Conservation (phyloP, 805 yeast species). For the Yamadazyma takamatsuzukensis region DNA sequence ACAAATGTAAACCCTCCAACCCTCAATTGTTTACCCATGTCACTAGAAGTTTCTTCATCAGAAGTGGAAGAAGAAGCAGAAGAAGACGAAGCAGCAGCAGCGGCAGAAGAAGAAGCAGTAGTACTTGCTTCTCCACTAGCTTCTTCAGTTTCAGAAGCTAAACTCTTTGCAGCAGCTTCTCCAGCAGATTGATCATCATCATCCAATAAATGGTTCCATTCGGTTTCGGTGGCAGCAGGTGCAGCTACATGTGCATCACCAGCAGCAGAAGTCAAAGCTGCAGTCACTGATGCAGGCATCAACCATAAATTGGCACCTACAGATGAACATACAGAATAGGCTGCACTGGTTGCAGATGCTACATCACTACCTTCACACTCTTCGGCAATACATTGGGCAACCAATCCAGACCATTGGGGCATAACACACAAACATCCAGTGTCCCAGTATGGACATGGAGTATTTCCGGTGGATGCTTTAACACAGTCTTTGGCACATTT, state of each 20-base stretch:
- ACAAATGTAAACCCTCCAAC: slow-evolving; percentile 10
- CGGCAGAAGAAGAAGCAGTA: slow-evolving; percentile 1
- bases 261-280: slow-evolving; percentile 16
- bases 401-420: slow-evolving; percentile 44
- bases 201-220: slow-evolving; percentile 6
- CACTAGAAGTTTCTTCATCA: slow-evolving; percentile 1
- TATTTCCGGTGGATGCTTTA: slow-evolving; percentile 30
- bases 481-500: slow-evolving; percentile 43
- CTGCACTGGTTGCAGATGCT: slow-evolving; percentile 35
- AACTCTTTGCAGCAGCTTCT: not conserved
- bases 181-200: slow-evolving; percentile 1
- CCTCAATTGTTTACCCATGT: slow-evolving; percentile 1
- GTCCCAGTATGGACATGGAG: slow-evolving; percentile 54
- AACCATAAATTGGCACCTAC: slow-evolving; percentile 33
- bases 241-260: slow-evolving; percentile 21
- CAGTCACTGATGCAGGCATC: slow-evolving; percentile 28
- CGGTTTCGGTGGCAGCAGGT: slow-evolving; percentile 9
- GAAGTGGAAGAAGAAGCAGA: slow-evolving; percentile 5
- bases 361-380: slow-evolving; percentile 36
- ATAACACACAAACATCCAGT: slow-evolving; percentile 49
- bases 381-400: slow-evolving; percentile 40
- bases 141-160: not conserved
- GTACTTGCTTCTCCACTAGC: slow-evolving; percentile 4
- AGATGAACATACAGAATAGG: slow-evolving; percentile 37
- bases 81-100: slow-evolving; percentile 4